Conservation (phyloP, 179 eudicot genomes). For the Pouteria campechiana region DNA sequence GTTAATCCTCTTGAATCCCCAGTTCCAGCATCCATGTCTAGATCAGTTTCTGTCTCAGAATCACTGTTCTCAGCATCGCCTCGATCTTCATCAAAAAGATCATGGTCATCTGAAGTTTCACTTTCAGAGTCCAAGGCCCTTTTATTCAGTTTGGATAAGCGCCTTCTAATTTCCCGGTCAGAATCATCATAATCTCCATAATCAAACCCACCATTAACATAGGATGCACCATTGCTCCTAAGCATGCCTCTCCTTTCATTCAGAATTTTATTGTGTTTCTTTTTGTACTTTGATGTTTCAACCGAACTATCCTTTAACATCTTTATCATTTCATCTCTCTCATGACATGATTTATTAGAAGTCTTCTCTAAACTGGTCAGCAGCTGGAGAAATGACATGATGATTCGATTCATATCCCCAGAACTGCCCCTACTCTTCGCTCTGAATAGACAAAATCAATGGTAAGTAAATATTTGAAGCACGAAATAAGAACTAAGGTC, state of each 20-base stretch:
- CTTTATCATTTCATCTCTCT: constrained; percentile 48
- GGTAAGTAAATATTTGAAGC: neutral
- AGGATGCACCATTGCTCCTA: constrained; percentile 40
- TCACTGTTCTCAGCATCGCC: constrained; percentile 48
- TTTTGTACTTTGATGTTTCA: constrained; percentile 41
- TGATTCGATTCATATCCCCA: constrained; percentile 56
- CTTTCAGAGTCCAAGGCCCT: constrained; percentile 53
- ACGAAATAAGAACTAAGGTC: neutral
- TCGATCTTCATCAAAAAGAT: constrained; percentile 52
- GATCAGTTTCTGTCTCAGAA: constrained; percentile 69
- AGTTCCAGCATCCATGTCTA: constrained; percentile 42
- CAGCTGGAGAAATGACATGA: constrained; percentile 50
- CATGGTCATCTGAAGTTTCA: constrained; percentile 75
- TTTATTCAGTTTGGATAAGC: constrained; percentile 46
- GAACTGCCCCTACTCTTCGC: constrained; percentile 45
- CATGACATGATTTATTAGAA: constrained; percentile 25
- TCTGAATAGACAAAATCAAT: constrained; percentile 26
- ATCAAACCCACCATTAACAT: constrained; percentile 41
- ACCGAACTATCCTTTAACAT: constrained; percentile 52
- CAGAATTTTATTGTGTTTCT: constrained; percentile 29
- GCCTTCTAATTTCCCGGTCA: constrained; percentile 62
- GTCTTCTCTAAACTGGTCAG: constrained; percentile 50
- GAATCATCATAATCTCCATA: constrained; percentile 50
- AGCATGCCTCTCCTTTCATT: constrained; percentile 35
- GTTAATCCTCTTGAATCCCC: constrained; percentile 39